Percentiles rank a stretch among this genome's conserved stretches.
These are phyloP conservation scores for Curvularia lunata DNA, from an alignment of 2,329 filamentous ascomycete genomes.

Conservation along the genomic window DNA sequence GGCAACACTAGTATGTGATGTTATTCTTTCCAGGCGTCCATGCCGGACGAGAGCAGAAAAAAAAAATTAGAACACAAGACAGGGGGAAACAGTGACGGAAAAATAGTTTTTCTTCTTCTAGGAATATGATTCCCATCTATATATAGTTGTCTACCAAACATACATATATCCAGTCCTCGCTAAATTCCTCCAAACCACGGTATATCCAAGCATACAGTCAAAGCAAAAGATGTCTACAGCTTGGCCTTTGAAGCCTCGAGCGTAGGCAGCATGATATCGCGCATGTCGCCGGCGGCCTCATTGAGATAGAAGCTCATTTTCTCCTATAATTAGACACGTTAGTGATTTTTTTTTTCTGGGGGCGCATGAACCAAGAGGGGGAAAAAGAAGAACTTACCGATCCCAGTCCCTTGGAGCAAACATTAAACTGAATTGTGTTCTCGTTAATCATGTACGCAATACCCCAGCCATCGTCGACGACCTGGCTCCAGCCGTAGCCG, in stretches of 20 bases:
- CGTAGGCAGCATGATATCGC: conserved; percentile 82
- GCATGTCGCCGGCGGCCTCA: conserved; percentile 88
- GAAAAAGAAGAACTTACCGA: conserved; percentile 54
- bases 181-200: background rate
- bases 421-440: conserved; percentile 98
- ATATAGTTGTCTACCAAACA: background rate
- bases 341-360: conserved; percentile 10
- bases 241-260: conserved; percentile 84
- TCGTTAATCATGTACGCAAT: conserved; percentile 99
- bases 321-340: conserved; percentile 53
- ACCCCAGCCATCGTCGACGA: conserved; percentile 93
- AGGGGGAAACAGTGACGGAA: background rate
- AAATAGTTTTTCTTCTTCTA: background rate
- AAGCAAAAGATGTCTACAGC: conserved; percentile 62
- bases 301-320: conserved; percentile 96
- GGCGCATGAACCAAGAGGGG: background rate
- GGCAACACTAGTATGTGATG: background rate
- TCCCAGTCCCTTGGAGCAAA: conserved; percentile 91
- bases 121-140: background rate
- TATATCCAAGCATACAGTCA: background rate
- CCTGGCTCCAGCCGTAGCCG: conserved; percentile 98
- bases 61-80: no score
- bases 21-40: background rate
- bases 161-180: background rate
- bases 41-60: background rate